Percentiles rank a stretch among this genome's conserved stretches.
phyloP scores from a whole-genome alignment of 2,329 filamentous ascomycete genomes.

The Cladophialophora bantiana region DNA sequence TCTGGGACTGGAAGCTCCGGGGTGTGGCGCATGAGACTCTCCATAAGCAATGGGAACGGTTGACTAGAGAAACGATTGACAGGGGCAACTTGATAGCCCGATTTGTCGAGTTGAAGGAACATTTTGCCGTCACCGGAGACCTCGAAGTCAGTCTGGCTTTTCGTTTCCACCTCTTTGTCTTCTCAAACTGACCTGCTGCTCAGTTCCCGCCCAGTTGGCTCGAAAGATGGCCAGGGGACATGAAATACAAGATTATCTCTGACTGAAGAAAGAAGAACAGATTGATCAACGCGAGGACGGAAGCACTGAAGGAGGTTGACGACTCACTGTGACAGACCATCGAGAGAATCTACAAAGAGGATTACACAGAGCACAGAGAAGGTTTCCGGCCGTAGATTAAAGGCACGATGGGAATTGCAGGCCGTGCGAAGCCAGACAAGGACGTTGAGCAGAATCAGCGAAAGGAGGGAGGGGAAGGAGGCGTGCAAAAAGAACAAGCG shows the following conservation, averaged over 20 bases:
- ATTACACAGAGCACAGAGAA: too few species aligned
- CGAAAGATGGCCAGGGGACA: background rate
- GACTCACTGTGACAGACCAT: background rate
- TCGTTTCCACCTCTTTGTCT: background rate
- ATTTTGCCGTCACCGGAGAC: slow-evolving; percentile 23
- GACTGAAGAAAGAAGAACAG: background rate
- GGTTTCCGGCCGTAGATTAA: background rate
- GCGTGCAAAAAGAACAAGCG: background rate
- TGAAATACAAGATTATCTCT: slow-evolving; percentile 9
- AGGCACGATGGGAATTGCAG: background rate
- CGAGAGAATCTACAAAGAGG: background rate
- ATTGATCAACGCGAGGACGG: background rate
- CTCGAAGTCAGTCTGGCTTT: slow-evolving; percentile 18
- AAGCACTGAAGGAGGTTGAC: background rate
- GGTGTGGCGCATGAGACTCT: slow-evolving; percentile 25
- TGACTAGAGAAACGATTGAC: slow-evolving; percentile 7
- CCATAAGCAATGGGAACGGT: slow-evolving; percentile 8
- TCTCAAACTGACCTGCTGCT: background rate
- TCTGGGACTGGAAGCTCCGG: slow-evolving; percentile 20
- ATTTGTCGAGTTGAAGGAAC: slow-evolving; percentile 21
- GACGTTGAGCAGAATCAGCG: background rate
- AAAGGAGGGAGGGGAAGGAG: background rate
- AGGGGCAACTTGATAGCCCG: slow-evolving; percentile 17
- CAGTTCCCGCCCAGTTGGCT: slow-evolving; percentile 14
- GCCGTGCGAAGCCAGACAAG: background rate